Evolutionary conservation across 2,329 filamentous ascomycete genomes (phyloP).

Genomic region (Aspergillus calidoustus): DNA sequence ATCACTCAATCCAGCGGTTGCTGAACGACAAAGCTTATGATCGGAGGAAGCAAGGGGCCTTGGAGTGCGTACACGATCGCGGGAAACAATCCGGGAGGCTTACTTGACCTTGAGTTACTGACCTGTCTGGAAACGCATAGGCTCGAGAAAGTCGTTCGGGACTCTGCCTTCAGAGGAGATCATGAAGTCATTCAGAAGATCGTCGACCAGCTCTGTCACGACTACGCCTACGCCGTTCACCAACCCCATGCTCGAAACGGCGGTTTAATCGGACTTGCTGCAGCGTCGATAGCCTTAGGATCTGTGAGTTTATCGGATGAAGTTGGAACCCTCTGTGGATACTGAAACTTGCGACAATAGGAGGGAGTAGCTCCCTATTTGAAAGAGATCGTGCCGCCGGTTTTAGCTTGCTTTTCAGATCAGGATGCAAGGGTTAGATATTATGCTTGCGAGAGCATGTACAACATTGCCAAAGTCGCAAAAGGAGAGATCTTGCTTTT

Average conservation of each 20-base stretch:
- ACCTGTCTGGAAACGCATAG: conserved; percentile 50
- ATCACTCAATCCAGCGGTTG: conserved; percentile 83
- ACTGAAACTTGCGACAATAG: conserved; percentile 27
- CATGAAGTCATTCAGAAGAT: conserved; percentile 81
- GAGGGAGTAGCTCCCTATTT: conserved; percentile 92
- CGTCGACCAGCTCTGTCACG: conserved; percentile 94
- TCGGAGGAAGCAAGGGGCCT: conserved; percentile 92
- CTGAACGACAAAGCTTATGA: conserved; percentile 99
- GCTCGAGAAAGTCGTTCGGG: conserved; percentile 87
- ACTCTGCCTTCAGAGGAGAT: conserved; percentile 76
- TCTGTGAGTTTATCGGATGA: conserved; percentile 64
- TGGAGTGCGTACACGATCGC: conserved; percentile 71
- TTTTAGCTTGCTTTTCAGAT: conserved; percentile 95
- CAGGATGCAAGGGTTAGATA: conserved; percentile 97
- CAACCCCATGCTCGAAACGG: conserved; percentile 96
- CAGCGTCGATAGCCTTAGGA: conserved; percentile 92
- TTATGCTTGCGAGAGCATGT: conserved; percentile 99
- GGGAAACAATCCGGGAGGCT: neutral
- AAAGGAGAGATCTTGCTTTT: conserved; percentile 97
- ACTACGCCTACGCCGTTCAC: conserved; percentile 96
- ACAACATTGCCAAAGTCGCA: conserved; percentile 98
- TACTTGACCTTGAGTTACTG: conserved; percentile 10
- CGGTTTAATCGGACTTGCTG: conserved; percentile 91
- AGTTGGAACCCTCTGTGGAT: neutral
- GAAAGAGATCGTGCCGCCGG: conserved; percentile 91